Conservation (phyloP, 2,329 filamentous ascomycete species). For the Leptographium wingfieldii region DNA sequence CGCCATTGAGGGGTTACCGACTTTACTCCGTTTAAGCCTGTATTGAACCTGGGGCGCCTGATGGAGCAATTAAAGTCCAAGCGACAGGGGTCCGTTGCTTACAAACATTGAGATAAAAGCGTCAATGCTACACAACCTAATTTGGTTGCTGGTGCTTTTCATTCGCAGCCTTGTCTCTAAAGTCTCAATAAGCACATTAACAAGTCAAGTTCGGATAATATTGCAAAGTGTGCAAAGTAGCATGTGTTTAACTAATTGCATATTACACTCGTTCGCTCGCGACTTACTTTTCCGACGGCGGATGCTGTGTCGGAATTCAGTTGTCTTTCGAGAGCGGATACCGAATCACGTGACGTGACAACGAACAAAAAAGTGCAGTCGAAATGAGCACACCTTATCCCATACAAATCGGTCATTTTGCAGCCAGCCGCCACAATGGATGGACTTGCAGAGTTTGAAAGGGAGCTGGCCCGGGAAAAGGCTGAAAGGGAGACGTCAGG, state of each 20-base stretch:
- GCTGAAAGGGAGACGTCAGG: conserved; percentile 16
- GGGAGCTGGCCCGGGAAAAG: conserved; percentile 24
- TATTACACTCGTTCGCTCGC: too few relatives aligned
- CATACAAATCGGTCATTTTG: background rate
- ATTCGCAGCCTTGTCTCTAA: too few relatives aligned
- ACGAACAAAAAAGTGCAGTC: background rate
- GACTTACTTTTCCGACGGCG: background rate
- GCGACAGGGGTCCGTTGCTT: too few relatives aligned
- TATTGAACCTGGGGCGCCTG: background rate
- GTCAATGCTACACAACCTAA: background rate
- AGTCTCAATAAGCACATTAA: too few relatives aligned
- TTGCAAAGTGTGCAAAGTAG: too few relatives aligned
- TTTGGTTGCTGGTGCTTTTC: too few relatives aligned
- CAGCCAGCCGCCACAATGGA: conserved; percentile 8
- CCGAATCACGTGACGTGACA: background rate
- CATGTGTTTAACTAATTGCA: too few relatives aligned
- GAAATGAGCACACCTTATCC: background rate
- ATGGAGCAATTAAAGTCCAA: too few relatives aligned
- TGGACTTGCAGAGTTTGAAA: conserved; percentile 24
- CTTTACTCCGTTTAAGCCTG: background rate
- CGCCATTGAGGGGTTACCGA: background rate
- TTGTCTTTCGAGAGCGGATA: background rate
- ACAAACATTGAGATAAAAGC: background rate
- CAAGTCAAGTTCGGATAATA: too few relatives aligned
- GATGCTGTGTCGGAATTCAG: background rate